Percentiles rank a stretch among this genome's conserved stretches.
Evolutionary conservation across 1,139 yeast species (phyloP).

Genomic region (Pichia sp.): DNA sequence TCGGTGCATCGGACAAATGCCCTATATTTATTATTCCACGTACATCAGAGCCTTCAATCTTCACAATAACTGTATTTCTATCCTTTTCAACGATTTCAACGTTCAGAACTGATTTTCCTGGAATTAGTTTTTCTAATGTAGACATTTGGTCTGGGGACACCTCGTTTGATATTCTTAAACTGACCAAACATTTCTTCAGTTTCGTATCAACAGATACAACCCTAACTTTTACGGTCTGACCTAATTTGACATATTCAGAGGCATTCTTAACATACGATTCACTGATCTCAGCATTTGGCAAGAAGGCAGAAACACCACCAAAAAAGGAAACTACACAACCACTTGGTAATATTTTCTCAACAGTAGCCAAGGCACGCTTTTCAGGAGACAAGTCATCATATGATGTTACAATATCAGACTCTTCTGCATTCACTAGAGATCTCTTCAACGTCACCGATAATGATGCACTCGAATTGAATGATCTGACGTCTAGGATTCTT

Average conservation of each 20-base stretch:
- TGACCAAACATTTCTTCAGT: slow-evolving; percentile 57
- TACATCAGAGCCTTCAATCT: slow-evolving; percentile 49
- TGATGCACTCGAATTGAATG: slow-evolving; percentile 33
- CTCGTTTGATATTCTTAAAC: slow-evolving; percentile 64
- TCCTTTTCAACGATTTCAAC: slow-evolving; percentile 70
- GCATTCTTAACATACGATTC: slow-evolving; percentile 81
- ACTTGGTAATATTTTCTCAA: slow-evolving; percentile 62
- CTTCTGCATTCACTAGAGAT: slow-evolving; percentile 71
- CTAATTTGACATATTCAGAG: slow-evolving; percentile 70
- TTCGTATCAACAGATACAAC: slow-evolving; percentile 55
- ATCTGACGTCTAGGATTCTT: slow-evolving; percentile 47
- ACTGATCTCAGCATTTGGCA: slow-evolving; percentile 84
- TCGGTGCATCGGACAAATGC: slow-evolving; percentile 72
- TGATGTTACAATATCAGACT: slow-evolving; percentile 49
- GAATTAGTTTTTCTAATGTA: slow-evolving; percentile 44
- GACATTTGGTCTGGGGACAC: slow-evolving; percentile 47
- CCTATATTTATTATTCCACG: slow-evolving; percentile 73
- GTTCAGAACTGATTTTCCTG: slow-evolving; percentile 62
- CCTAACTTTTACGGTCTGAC: slow-evolving; percentile 79
- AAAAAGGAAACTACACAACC: slow-evolving; percentile 87
- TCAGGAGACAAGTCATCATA: slow-evolving; percentile 56
- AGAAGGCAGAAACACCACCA: slow-evolving; percentile 69
- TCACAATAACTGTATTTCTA: slow-evolving; percentile 67
- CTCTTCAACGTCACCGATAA: slow-evolving; percentile 73
- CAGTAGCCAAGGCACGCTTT: slow-evolving; percentile 66